Percentiles rank a stretch among this genome's conserved stretches.
Conservation (phyloP, 257 asterid species). For the Penstemon davidsonii region DNA sequence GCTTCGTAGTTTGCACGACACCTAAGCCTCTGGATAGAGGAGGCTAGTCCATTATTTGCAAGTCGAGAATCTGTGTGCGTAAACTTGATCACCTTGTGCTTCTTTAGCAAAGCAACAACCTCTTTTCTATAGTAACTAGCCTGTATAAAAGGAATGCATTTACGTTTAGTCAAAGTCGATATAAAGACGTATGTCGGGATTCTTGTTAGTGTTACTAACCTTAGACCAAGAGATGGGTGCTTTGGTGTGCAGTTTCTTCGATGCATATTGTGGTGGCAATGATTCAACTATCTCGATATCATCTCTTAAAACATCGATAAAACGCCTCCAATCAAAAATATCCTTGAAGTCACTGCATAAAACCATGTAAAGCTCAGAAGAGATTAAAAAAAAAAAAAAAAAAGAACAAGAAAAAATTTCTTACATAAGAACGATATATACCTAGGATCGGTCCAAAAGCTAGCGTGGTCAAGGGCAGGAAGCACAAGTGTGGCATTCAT, state of each 20-base stretch:
- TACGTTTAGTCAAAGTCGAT: background rate
- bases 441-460: slow-evolving; percentile 84
- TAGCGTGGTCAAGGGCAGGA: slow-evolving; percentile 66
- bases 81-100: slow-evolving; percentile 48
- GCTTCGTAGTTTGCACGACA: slow-evolving; percentile 72
- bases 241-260: slow-evolving; percentile 39
- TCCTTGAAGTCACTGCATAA: slow-evolving; percentile 78
- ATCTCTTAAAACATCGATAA: slow-evolving; percentile 50
- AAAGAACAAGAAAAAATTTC: no score
- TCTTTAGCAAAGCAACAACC: slow-evolving; percentile 39
- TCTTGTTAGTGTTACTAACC: slow-evolving; percentile 38
- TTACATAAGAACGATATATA: slow-evolving; percentile 7
- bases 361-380: slow-evolving; percentile 1
- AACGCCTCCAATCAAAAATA: slow-evolving; percentile 81
- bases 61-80: slow-evolving; percentile 69
- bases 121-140: slow-evolving; percentile 52
- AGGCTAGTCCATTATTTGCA: slow-evolving; percentile 56
- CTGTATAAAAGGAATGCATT: slow-evolving; percentile 31
- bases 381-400: no score
- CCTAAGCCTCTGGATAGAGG: slow-evolving; percentile 58
- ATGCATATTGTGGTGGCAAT: slow-evolving; percentile 54
- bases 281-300: slow-evolving; percentile 79
- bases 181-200: background rate
- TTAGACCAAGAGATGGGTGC: slow-evolving; percentile 98
- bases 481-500: slow-evolving; percentile 70